phyloP scores from a whole-genome alignment of 805 yeast species.

The Kazachstania kunashirensis region DNA sequence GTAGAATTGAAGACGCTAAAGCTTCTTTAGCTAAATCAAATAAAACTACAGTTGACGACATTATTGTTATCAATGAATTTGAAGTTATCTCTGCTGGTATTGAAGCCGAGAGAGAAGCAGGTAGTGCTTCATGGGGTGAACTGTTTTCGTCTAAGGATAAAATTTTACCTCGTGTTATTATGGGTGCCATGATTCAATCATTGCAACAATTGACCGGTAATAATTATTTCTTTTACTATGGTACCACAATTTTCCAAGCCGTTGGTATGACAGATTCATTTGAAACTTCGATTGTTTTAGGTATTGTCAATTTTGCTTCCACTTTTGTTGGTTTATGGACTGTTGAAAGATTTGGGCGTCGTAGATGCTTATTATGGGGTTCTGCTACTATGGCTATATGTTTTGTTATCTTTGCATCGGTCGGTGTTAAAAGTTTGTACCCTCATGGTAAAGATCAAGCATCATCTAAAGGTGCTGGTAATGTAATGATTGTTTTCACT shows the following conservation, averaged over 20 bases:
- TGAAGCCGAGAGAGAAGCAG: background rate
- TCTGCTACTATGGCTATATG: background rate
- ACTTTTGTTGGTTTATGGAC: constrained; percentile 42
- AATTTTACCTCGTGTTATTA: constrained; percentile 1
- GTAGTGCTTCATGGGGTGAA: background rate
- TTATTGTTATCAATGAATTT: background rate
- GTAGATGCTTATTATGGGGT: constrained; percentile 26
- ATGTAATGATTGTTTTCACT: constrained; percentile 61
- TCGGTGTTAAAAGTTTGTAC: constrained; percentile 40
- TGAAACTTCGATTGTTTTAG: constrained; percentile 41
- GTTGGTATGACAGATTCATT: constrained; percentile 1
- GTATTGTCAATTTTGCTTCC: constrained; percentile 46
- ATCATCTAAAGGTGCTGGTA: constrained; percentile 48
- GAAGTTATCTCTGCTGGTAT: background rate
- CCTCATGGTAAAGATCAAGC: constrained; percentile 34
- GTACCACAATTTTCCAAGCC: constrained; percentile 1
- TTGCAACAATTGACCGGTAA: constrained; percentile 1
- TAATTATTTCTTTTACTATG: constrained; percentile 2
- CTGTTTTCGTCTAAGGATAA: constrained; percentile 1
- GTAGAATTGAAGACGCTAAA: constrained; percentile 1
- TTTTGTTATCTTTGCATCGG: constrained; percentile 3
- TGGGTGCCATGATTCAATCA: constrained; percentile 2
- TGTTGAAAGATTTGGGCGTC: constrained; percentile 46
- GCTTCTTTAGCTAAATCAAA: background rate
- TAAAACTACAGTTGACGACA: background rate